Evolutionary conservation across 192 early-diverging fungal species (phyloP), one percentile per base, ranked within the genome.

Genomic region (Bifiguratus adelaidae): DNA sequence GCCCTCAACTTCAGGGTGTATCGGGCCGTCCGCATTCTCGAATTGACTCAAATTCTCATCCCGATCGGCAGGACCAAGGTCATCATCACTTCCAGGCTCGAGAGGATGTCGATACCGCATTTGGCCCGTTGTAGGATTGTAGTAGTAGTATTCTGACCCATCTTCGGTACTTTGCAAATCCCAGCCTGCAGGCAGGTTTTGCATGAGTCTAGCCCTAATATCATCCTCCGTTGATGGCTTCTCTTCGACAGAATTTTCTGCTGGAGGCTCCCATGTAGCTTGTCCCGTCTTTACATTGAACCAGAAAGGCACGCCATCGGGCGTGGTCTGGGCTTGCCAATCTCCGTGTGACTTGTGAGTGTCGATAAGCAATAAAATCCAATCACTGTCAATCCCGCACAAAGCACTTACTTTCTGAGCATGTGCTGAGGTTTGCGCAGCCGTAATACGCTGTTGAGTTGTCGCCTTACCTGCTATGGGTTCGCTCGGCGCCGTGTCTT

Each of bases 181-280:
- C 55, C 55, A 57, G 38, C 50, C 35, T 35, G 40, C 55, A 4
- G 55, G 55, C 45, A 57, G 36, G 15, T 15, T 21, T 29, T n/a
- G 13, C 21, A 18, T 3, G 24, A 45, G 44, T 8, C 37, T 15
- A 13, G 37, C 37, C 5, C 18, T 21, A 15, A 20, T 21, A 0
- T 40, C 37, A 0, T 15, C 18, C 37, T 40, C 37, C 18, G 18
- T 21, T 6, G 5, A 6, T 1, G 37, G 18, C 15, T 40, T 15
- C 1, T 20, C 18, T 13, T 40, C 37, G 44, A 29, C n/a, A n/a
- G n/a, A 15, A 15, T 18, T 25, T 47, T n/a, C n/a, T n/a, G n/a
- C n/a, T n/a, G n/a, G n/a, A n/a, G n/a, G n/a, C n/a, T n/a, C n/a
- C 68, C 68, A 71, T 7, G 60, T 51, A 4, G 68, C 65, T 53